Percentiles rank a stretch among this genome's conserved stretches.
Evolutionary conservation across 441 rosid genomes (phyloP).

Genomic region (Macaranga tanarius): DNA sequence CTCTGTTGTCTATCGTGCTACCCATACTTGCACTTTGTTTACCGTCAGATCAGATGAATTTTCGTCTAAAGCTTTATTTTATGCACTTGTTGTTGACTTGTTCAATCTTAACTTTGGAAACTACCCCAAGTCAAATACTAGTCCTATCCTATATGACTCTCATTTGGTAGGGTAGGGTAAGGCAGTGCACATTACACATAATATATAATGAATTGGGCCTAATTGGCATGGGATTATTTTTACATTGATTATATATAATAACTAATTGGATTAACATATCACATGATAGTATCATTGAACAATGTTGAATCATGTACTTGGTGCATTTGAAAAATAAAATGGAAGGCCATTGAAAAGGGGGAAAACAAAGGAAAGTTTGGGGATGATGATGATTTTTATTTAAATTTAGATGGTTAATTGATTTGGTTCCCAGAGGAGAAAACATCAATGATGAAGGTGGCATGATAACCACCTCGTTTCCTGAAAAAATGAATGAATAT

Average conservation of each 20-base stretch:
- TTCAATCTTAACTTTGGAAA: neutral
- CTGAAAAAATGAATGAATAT: neutral
- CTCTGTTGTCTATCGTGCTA: neutral
- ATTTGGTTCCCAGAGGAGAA: neutral
- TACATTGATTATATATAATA: no score
- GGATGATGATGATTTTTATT: neutral
- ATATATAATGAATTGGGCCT: no score
- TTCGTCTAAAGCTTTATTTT: neutral
- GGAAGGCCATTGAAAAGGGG: no score
- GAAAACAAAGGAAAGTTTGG: no score
- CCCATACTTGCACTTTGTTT: neutral
- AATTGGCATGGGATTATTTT: no score
- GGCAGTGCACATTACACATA: no score
- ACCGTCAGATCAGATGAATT: neutral
- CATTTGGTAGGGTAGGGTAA: no score
- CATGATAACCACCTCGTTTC: slow-evolving; percentile 21
- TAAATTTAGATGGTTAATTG: neutral
- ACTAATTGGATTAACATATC: no score
- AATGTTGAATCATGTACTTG: no score
- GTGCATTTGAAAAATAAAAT: no score
- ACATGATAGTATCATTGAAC: neutral
- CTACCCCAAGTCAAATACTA: no score
- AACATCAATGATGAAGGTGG: slow-evolving; percentile 27
- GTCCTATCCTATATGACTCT: no score
- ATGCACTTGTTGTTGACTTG: neutral